phyloP scores from a whole-genome alignment of 2,329 filamentous ascomycete genomes.

The Cadophora luteo-olivacea region DNA sequence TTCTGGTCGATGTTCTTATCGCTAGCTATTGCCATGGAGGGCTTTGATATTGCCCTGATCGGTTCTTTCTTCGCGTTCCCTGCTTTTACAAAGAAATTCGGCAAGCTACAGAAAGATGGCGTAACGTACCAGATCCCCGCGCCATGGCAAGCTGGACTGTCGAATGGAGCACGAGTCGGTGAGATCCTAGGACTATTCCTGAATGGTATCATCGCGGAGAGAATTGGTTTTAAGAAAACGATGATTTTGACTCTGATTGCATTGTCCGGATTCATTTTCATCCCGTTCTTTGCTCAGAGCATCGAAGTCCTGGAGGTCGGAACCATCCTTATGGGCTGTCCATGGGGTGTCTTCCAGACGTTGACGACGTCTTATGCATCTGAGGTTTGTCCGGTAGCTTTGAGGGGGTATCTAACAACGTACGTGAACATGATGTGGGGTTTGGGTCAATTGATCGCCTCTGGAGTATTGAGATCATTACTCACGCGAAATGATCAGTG shows the following conservation, averaged over 20 bases:
- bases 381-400: slow-evolving; percentile 45
- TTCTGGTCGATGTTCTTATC: slow-evolving; percentile 1
- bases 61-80: slow-evolving; percentile 46
- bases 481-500: slow-evolving; percentile 51
- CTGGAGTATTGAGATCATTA: slow-evolving; percentile 54
- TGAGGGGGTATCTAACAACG: slow-evolving; percentile 46
- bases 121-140: slow-evolving; percentile 43
- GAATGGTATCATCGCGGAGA: slow-evolving; percentile 55
- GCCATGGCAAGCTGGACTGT: slow-evolving; percentile 44
- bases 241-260: slow-evolving; percentile 52
- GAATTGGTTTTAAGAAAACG: slow-evolving; percentile 51
- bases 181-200: slow-evolving; percentile 54
- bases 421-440: slow-evolving; percentile 62
- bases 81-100: slow-evolving; percentile 44
- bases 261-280: slow-evolving; percentile 53
- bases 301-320: slow-evolving; percentile 52
- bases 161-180: slow-evolving; percentile 41
- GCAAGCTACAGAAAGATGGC: slow-evolving; percentile 38
- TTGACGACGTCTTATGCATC: slow-evolving; percentile 44
- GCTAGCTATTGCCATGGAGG: neutral
- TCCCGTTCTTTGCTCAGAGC: slow-evolving; percentile 56
- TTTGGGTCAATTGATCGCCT: slow-evolving; percentile 55
- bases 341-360: slow-evolving; percentile 53
- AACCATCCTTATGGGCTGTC: slow-evolving; percentile 53
- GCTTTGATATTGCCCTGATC: neutral